Conservation (phyloP, 2,329 filamentous ascomycete species). For the Corynespora cassiicola region DNA sequence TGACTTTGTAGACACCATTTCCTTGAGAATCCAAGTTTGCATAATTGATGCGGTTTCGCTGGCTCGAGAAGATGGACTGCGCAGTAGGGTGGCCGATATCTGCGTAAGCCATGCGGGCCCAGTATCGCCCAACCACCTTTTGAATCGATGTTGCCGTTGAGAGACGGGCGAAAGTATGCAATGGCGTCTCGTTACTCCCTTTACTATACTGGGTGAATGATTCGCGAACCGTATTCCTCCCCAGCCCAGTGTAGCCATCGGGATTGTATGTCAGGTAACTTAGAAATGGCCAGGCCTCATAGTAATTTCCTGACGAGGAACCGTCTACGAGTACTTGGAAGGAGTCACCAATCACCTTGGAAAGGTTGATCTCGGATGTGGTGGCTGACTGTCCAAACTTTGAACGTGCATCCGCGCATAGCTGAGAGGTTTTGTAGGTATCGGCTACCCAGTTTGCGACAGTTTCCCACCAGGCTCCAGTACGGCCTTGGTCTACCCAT, state of each 20-base stretch:
- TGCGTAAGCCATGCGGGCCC: slow-evolving; percentile 61
- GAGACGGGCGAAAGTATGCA: slow-evolving; percentile 55
- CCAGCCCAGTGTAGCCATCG: slow-evolving; percentile 44
- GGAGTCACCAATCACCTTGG: slow-evolving; percentile 54
- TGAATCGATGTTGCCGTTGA: slow-evolving; percentile 42
- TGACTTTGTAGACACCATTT: slow-evolving; percentile 49
- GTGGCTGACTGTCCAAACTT: slow-evolving; percentile 43
- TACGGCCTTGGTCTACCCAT: slow-evolving; percentile 50
- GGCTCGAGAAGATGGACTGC: slow-evolving; percentile 45
- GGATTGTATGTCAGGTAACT: slow-evolving; percentile 58
- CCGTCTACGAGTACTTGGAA: slow-evolving; percentile 59
- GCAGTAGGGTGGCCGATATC: slow-evolving; percentile 56
- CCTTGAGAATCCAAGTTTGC: slow-evolving; percentile 48
- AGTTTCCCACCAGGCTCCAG: slow-evolving; percentile 60
- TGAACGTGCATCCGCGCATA: slow-evolving; percentile 48
- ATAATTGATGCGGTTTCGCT: slow-evolving; percentile 48
- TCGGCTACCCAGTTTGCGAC: slow-evolving; percentile 59
- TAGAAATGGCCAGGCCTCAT: slow-evolving; percentile 60
- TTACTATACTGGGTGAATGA: slow-evolving; percentile 50
- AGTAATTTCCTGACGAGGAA: slow-evolving; percentile 54
- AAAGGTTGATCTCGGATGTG: slow-evolving; percentile 50
- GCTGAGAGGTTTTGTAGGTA: slow-evolving; percentile 53
- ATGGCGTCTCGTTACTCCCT: slow-evolving; percentile 57
- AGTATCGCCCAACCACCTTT: slow-evolving; percentile 56
- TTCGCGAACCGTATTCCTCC: slow-evolving; percentile 19